These are phyloP conservation scores for Oleoguttula mirabilis DNA, from an alignment of 495 filamentous ascomycete genomes.

Conservation along the genomic window DNA sequence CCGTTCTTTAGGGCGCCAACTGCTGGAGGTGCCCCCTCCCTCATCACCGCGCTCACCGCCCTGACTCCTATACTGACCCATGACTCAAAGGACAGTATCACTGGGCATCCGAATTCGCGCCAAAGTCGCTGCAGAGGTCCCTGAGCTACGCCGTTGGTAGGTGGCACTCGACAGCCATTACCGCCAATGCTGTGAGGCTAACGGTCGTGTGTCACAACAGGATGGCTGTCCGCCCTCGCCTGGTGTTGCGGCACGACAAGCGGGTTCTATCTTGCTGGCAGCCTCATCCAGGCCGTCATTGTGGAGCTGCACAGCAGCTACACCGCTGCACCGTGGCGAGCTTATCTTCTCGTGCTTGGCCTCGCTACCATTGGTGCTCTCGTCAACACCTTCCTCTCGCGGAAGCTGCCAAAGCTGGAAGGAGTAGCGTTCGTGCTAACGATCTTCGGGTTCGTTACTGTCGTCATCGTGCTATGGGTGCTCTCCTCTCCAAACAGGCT, in stretches of 20 bases:
- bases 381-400: conserved; percentile 17
- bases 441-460: background rate
- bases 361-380: conserved; percentile 23
- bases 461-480: conserved; percentile 7
- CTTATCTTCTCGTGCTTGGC: conserved; percentile 31
- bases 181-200: too few relatives aligned
- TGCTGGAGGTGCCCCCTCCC: too few relatives aligned
- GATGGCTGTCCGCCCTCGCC: conserved; percentile 9
- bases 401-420: conserved; percentile 20
- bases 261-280: conserved; percentile 15
- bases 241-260: conserved; percentile 24
- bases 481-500: conserved; percentile 1
- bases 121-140: conserved; percentile 31
- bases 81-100: conserved; percentile 6
- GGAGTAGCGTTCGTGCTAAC: conserved; percentile 21
- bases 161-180: too few relatives aligned
- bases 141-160: conserved; percentile 38
- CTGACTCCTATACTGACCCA: too few relatives aligned
- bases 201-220: too few relatives aligned
- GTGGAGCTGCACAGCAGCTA: conserved; percentile 32
- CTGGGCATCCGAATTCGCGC: conserved; percentile 34
- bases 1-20: too few relatives aligned
- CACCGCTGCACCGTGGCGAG: conserved; percentile 31
- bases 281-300: conserved; percentile 34
- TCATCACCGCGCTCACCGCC: too few relatives aligned